A percentile compares a stretch with the other conserved stretches of the same genome.
Conservation (phyloP, 371 early-diverging fungal genomes). For the Parasitella parasitica region DNA sequence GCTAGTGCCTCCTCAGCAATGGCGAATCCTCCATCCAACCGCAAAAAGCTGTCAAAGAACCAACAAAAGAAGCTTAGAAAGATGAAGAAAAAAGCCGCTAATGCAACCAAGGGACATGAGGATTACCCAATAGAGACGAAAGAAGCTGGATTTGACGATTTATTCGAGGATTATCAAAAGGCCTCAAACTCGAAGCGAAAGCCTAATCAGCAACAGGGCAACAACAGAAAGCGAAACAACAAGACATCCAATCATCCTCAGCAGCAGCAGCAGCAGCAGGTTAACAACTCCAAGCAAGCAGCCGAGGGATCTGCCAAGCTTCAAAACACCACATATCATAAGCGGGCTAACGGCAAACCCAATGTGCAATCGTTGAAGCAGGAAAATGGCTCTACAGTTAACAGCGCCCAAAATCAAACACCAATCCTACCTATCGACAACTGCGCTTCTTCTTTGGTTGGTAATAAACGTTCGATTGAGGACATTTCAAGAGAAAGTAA, state of each 20-base stretch:
- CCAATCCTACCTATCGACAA: no score
- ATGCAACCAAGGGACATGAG: background rate
- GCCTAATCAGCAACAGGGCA: background rate
- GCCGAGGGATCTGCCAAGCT: no score
- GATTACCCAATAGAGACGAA: background rate
- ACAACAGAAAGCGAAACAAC: background rate
- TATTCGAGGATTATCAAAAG: background rate
- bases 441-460: background rate
- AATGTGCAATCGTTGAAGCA: no score
- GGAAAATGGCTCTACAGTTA: no score
- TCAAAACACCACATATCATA: no score
- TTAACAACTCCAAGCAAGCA: no score
- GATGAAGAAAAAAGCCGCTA: background rate
- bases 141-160: background rate
- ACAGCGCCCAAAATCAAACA: background rate
- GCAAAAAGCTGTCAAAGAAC: background rate
- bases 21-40: background rate
- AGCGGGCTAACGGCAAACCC: no score
- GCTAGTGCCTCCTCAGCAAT: background rate
- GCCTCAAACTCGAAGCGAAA: background rate
- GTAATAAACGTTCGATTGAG: background rate
- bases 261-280: no score
- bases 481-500: background rate
- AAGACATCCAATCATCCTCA: background rate
- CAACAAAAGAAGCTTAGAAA: background rate